A percentile compares a stretch with the other conserved stretches of the same genome.
Evolutionary conservation across 352 stramenopile species (phyloP).

Genomic region (Phytophthora litchii): DNA sequence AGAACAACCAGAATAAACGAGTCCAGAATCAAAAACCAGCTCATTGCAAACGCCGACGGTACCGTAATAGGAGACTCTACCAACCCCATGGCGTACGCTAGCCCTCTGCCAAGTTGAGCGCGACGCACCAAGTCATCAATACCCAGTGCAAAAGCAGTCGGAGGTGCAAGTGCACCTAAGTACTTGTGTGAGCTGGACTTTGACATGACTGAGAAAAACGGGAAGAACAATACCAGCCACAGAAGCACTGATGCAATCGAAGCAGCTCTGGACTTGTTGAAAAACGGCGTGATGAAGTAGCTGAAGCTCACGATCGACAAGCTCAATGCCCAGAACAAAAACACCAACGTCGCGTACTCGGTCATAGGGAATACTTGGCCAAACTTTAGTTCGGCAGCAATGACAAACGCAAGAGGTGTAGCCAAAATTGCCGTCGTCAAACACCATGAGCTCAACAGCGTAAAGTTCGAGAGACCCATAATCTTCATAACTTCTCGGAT

Average conservation of each 20-base stretch:
- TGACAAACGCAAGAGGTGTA: constrained; percentile 49
- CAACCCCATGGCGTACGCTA: constrained; percentile 61
- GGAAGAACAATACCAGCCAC: constrained; percentile 77
- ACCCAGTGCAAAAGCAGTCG: constrained; percentile 73
- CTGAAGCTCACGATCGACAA: constrained; percentile 69
- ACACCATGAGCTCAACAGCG: constrained; percentile 68
- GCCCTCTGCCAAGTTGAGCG: constrained; percentile 60
- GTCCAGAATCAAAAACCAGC: constrained; percentile 80
- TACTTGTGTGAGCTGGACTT: constrained; percentile 58
- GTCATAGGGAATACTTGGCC: constrained; percentile 69
- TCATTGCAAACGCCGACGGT: constrained; percentile 57
- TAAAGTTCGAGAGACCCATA: constrained; percentile 73
- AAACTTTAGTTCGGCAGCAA: constrained; percentile 66
- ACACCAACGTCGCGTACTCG: constrained; percentile 62
- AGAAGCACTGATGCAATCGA: constrained; percentile 69
- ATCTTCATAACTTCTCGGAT: constrained; percentile 88
- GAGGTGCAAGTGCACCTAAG: constrained; percentile 56
- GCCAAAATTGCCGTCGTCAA: constrained; percentile 55
- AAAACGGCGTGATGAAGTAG: constrained; percentile 73
- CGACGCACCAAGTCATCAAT: constrained; percentile 66
- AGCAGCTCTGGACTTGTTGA: constrained; percentile 70
- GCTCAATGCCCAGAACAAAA: constrained; percentile 72
- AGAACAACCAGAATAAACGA: constrained; percentile 81
- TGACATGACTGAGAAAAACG: constrained; percentile 76
- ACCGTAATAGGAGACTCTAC: constrained; percentile 46